Evolutionary conservation across 805 yeast species (phyloP).

Genomic region (Pichia scutulata): DNA sequence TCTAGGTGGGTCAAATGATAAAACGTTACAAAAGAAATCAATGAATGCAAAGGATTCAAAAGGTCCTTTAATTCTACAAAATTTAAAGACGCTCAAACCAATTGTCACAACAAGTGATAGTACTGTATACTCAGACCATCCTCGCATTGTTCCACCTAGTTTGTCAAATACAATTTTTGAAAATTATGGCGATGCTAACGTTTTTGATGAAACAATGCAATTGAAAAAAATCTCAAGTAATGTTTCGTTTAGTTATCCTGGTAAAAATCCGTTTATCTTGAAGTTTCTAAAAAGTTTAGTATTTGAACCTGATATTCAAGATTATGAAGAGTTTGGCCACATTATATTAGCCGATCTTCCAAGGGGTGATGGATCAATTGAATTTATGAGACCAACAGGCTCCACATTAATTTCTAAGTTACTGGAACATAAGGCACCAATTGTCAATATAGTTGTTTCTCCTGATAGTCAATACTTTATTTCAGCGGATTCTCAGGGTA

Average conservation of each 20-base stretch:
- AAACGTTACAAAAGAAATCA: background rate
- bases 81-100: conserved; percentile 1
- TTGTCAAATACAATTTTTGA: conserved; percentile 12
- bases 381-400: background rate
- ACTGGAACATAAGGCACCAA: conserved; percentile 50
- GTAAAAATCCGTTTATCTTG: conserved; percentile 55
- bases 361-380: background rate
- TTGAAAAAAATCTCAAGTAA: conserved; percentile 21
- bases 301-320: conserved; percentile 50
- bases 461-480: conserved; percentile 60
- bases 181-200: conserved; percentile 16
- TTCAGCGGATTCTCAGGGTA: conserved; percentile 73
- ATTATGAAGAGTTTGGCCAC: conserved; percentile 64
- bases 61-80: conserved; percentile 1
- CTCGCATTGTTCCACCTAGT: background rate
- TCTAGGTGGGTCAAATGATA: too few relatives aligned
- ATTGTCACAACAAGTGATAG: conserved; percentile 12
- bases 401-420: conserved; percentile 47
- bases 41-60: background rate
- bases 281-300: conserved; percentile 45
- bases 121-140: conserved; percentile 13
- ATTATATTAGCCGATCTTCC: conserved; percentile 3
- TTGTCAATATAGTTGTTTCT: conserved; percentile 52
- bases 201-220: conserved; percentile 22
- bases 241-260: conserved; percentile 52